A percentile compares a stretch with the other conserved stretches of the same genome.
Evolutionary conservation across 2,329 filamentous ascomycete species (phyloP).

Genomic region (Orbilia ellipsospora): DNA sequence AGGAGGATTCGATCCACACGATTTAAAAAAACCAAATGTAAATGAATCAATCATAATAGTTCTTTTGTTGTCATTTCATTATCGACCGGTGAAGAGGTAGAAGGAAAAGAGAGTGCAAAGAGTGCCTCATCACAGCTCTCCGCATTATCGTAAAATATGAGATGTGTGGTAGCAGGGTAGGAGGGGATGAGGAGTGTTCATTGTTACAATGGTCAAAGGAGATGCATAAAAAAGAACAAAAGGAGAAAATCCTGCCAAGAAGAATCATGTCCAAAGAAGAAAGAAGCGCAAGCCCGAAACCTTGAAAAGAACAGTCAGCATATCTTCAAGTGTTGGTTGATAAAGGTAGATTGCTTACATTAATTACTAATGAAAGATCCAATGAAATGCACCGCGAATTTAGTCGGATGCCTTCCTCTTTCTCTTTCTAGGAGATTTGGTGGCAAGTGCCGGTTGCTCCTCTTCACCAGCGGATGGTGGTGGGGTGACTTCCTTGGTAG

Average conservation of each 20-base stretch:
- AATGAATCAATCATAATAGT: slow-evolving; percentile 12
- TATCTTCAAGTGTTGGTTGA: neutral
- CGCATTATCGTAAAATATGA: neutral
- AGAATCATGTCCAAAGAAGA: neutral
- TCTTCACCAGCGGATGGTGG: slow-evolving; percentile 50
- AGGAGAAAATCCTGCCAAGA: neutral
- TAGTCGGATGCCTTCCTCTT: slow-evolving; percentile 53
- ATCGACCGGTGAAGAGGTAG: slow-evolving; percentile 5
- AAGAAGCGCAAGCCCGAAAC: neutral
- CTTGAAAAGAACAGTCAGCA: neutral
- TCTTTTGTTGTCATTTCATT: slow-evolving; percentile 26
- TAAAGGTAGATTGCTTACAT: neutral
- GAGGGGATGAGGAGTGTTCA: neutral
- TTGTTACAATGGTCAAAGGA: slow-evolving; percentile 2
- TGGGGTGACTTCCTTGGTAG: slow-evolving; percentile 50
- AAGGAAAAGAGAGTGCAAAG: neutral
- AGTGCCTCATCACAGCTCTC: neutral
- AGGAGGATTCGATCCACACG: slow-evolving; percentile 13
- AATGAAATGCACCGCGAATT: slow-evolving; percentile 8
- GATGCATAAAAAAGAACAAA: neutral
- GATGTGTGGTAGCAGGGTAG: neutral
- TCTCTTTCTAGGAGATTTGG: slow-evolving; percentile 53
- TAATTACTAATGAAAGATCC: neutral
- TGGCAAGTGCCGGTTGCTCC: slow-evolving; percentile 29
- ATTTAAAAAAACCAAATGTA: slow-evolving; percentile 1